Evolutionary conservation across 2,329 filamentous ascomycete genomes (phyloP), one percentile per base, ranked within the genome.

Genomic region (Xylaria sp.): DNA sequence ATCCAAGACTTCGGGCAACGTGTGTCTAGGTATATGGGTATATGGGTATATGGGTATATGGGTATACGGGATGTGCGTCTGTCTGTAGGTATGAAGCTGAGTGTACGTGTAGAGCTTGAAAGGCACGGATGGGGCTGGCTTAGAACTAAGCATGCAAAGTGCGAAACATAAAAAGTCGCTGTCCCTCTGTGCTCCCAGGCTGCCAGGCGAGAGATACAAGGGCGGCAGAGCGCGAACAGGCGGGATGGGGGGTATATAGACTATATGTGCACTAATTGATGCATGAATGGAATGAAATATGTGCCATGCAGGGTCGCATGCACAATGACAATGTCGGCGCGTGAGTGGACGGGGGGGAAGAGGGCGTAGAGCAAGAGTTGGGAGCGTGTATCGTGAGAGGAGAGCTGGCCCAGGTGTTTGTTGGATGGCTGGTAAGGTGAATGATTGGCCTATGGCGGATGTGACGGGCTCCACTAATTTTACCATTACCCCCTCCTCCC

Each of bases 361-460:
- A 50, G 53, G 52, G 48, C 52, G 48, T 46, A 53, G 53, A 39
- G 24, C 42, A 40, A 56, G 42, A 54, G 42, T 5, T 6, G 24
- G 11, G 24, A 11, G 24, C 11, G 29, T 34, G 29, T 34, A 34
- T 34, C 5, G 29, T 13, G 8, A 61, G 58, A 62, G 54, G 40
- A 54, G 57, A 51, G 26, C 47, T 38, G 48, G 53, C 50, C 42
- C 43, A 50, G 43, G 43, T 47, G 60, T 56, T 63, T 64, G 57
- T 52, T 51, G 61, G 62, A 66, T 65, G 65, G 65, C 65, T 64
- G 63, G 61, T 62, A 54, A 34, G 54, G 44, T 21, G 8, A 50
- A 49, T 56, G 52, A 67, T 67, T 66, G 65, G 65, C 37, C 57
- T 56, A 56, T 50, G 39, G n/a, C 53, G 55, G 49, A 58, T 62